A percentile compares a stretch with the other conserved stretches of the same genome.
Conservation (phyloP, 345 rosid genomes). For the Syzygium grande region DNA sequence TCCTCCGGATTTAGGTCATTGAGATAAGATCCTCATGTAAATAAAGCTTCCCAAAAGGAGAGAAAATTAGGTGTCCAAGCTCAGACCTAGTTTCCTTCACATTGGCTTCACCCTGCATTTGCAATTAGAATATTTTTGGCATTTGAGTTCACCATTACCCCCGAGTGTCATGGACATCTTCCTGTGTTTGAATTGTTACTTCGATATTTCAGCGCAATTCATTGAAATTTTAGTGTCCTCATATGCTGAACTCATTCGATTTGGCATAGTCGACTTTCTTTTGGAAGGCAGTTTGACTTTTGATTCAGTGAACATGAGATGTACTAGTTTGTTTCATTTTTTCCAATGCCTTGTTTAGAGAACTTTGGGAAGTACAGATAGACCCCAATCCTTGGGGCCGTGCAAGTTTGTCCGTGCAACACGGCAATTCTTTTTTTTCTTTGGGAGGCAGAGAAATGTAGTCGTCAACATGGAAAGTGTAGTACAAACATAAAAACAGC, state of each 20-base stretch:
- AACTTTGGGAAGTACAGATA: background rate
- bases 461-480: background rate
- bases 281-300: background rate
- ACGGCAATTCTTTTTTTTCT: background rate
- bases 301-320: background rate
- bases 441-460: background rate
- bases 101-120: background rate
- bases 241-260: background rate
- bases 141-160: background rate
- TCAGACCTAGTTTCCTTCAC: background rate
- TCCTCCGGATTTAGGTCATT: background rate
- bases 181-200: background rate
- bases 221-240: background rate
- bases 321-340: too few species aligned
- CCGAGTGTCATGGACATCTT: background rate
- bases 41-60: background rate
- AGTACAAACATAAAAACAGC: too few species aligned
- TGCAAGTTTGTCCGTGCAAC: background rate
- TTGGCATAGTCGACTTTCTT: background rate
- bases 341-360: background rate
- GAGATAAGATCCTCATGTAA: background rate
- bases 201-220: background rate
- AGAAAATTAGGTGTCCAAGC: background rate
- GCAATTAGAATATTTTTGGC: background rate
- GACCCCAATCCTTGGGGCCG: background rate